These are phyloP conservation scores for Colletotrichum gloeosporioides DNA, from an alignment of 2,329 filamentous ascomycete genomes.

Conservation along the genomic window DNA sequence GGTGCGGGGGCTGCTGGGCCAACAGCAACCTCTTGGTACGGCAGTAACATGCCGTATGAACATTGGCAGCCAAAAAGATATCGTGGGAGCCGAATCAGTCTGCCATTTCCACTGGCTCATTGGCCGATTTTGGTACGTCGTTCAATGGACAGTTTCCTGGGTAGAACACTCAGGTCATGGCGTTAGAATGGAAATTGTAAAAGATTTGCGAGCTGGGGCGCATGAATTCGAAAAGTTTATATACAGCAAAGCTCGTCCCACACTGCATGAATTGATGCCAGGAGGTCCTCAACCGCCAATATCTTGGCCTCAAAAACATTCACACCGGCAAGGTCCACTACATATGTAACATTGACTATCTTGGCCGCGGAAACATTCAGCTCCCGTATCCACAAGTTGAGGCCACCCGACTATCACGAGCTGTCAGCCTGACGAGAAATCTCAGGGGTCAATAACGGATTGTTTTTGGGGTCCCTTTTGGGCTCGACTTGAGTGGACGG, in stretches of 20 bases:
- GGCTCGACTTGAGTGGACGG: background rate
- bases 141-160: background rate
- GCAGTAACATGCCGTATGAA: background rate
- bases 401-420: background rate
- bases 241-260: background rate
- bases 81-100: background rate
- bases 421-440: background rate
- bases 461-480: background rate
- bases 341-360: background rate
- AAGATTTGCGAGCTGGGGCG: background rate
- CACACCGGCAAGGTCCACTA: background rate
- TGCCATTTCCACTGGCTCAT: background rate
- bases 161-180: background rate
- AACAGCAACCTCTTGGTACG: background rate
- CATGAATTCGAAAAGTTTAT: accelerated
- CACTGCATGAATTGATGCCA: background rate
- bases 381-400: background rate
- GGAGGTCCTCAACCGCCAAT: accelerated
- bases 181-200: background rate
- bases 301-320: background rate
- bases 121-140: background rate
- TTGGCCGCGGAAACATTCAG: background rate
- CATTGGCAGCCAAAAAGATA: background rate
- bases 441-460: background rate
- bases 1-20: background rate